phyloP scores from a whole-genome alignment of 2,329 filamentous ascomycete species.

The Pseudocercospora musae region DNA sequence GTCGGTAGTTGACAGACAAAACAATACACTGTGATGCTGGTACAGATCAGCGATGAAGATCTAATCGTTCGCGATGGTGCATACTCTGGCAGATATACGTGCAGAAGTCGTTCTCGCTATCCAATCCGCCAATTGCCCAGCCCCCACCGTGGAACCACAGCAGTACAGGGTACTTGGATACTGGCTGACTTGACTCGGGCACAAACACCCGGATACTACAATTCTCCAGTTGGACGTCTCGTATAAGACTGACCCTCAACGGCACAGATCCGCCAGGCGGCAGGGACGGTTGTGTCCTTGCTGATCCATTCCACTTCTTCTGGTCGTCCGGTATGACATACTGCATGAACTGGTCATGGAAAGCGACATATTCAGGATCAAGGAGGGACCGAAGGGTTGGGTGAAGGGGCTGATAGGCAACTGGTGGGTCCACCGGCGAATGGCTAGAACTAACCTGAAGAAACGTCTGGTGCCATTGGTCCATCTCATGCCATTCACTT shows the following conservation, averaged over 20 bases:
- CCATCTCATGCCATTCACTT: constrained; percentile 4
- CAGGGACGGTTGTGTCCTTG: constrained; percentile 11
- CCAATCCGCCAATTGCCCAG: constrained; percentile 19
- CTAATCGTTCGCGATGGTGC: neutral
- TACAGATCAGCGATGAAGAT: neutral
- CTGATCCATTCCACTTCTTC: constrained; percentile 18
- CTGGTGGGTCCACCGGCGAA: constrained; percentile 1
- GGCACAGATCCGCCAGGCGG: constrained; percentile 13
- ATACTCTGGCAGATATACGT: constrained; percentile 22
- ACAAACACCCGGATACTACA: constrained; percentile 21
- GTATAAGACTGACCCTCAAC: constrained; percentile 12
- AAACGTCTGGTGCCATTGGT: constrained; percentile 9
- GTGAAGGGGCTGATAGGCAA: constrained; percentile 16
- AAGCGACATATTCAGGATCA: constrained; percentile 23
- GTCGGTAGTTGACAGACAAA: constrained; percentile 35
- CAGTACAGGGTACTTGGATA: constrained; percentile 9
- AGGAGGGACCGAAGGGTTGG: constrained; percentile 15
- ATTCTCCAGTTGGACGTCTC: constrained; percentile 16
- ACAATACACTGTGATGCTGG: constrained; percentile 19
- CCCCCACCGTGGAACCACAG: constrained; percentile 14
- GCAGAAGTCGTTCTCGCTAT: constrained; percentile 25
- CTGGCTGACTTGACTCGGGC: constrained; percentile 12
- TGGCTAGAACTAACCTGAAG: neutral
- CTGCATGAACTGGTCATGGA: constrained; percentile 20
- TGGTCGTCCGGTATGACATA: constrained; percentile 19